Evolutionary conservation across 352 stramenopile species (phyloP), one percentile per base, ranked within the genome.

Genomic region (Pythium periplocum): DNA sequence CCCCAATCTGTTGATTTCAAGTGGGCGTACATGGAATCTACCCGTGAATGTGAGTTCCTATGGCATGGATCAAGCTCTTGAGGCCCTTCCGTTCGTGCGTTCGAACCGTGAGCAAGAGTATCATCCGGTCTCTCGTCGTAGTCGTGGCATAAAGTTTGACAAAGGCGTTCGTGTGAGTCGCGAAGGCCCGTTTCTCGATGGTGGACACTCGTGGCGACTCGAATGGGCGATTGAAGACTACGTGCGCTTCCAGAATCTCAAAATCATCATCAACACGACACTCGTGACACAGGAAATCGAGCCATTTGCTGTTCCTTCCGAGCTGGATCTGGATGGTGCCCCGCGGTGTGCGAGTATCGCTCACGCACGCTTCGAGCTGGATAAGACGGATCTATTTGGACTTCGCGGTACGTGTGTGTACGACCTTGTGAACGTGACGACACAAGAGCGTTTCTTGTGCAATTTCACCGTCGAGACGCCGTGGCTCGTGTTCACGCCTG

Each of bases 181-280:
- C 6, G 71, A 86, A 26, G 81, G 81, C 0, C 81, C 81, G 6
- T 83, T 73, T 49, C 55, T 87, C 1, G 82, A 92, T 40, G 82
- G 82, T 12, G 82, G 82, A 1, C 71, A 92, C 51, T 86, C 61
- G 1, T 92, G 82, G 82, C 71, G 73, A 3, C 62, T 92, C 0
- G 75, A 83, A 36, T 92, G 82, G 82, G 75, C 78, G 0, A 66
- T 92, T 32, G 73, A 83, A 12, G 78, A 92, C 62, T 89, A 86
- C 51, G 51, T 75, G 9, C 75, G 77, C 30, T 92, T 92, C 46
- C 75, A 78, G 4, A 71, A 89, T n/a, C 37, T 92, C 1, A 62
- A 71, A 26, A 80, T 92, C 45, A 74, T 66, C 3, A 73, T 87
- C 38, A 59, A 90, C 54, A 71, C 75, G 5, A 71, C 66, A 3